Percentiles rank a stretch among this genome's conserved stretches.
Conservation (phyloP, 1,284 basidiomycete species). For the Pseudozyma sp. region DNA sequence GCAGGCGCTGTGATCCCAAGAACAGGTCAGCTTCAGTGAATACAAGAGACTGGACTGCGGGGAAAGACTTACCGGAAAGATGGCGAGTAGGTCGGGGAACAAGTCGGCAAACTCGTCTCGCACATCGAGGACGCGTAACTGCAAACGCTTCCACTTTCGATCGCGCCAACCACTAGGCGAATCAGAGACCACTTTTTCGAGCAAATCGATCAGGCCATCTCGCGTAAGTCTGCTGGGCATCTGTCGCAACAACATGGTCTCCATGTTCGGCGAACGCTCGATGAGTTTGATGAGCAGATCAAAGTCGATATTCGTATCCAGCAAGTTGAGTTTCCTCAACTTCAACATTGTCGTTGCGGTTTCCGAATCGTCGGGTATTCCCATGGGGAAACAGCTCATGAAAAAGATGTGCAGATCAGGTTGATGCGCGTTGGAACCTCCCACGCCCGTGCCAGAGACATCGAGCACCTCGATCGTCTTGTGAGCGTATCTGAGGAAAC, state of each 20-base stretch:
- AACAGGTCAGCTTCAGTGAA: background rate
- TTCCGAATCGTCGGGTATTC: background rate
- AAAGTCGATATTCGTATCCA: constrained; percentile 28
- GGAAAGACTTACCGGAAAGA: constrained; percentile 14
- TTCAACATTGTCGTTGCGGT: background rate
- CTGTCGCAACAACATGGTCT: constrained; percentile 23
- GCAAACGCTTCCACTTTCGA: constrained; percentile 15
- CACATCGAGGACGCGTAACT: constrained; percentile 18
- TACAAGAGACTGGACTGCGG: background rate
- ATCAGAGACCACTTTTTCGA: constrained; percentile 6
- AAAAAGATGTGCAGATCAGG: constrained; percentile 23
- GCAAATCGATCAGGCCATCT: constrained; percentile 20
- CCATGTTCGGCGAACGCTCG: constrained; percentile 6
- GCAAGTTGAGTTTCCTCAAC: constrained; percentile 32
- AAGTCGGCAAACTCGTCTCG: constrained; percentile 28
- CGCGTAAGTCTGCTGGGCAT: constrained; percentile 19
- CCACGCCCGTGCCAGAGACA: constrained; percentile 23
- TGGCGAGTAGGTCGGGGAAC: constrained; percentile 17
- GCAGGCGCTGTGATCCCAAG: constrained; percentile 6
- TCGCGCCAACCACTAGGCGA: constrained; percentile 2
- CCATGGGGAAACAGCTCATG: constrained; percentile 23
- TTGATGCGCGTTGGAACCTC: constrained; percentile 11
- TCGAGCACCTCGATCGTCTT: constrained; percentile 29
- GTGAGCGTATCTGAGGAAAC: constrained; percentile 26
- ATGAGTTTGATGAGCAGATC: constrained; percentile 9